phyloP scores from a whole-genome alignment of 768 basidiomycete species.

The Obba rivulosa region DNA sequence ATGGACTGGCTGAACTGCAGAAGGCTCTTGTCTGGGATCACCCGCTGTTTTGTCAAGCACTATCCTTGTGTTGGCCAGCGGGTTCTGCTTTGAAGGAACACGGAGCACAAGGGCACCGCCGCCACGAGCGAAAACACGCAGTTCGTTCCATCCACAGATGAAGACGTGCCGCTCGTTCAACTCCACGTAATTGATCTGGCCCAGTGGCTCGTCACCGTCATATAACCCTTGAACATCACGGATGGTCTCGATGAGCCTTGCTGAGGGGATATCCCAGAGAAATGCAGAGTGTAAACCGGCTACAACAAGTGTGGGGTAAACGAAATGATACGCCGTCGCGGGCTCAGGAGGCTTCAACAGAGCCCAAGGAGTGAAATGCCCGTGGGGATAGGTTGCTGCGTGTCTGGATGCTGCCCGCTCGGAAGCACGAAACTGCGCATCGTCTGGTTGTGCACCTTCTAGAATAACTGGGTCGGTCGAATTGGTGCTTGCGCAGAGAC shows the following conservation, averaged over 20 bases:
- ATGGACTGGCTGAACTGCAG: too few species aligned
- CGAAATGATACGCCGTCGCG: conserved; percentile 55
- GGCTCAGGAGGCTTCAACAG: conserved; percentile 42
- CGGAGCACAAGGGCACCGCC: conserved; percentile 41
- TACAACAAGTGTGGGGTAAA: conserved; percentile 60
- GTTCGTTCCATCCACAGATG: conserved; percentile 41
- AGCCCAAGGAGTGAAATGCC: conserved; percentile 61
- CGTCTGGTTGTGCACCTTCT: conserved; percentile 11
- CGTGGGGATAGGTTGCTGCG: conserved; percentile 23
- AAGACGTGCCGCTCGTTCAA: conserved; percentile 53
- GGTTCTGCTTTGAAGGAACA: conserved; percentile 7
- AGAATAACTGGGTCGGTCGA: conserved; percentile 1
- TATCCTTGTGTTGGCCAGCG: too few species aligned
- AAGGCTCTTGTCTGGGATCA: too few species aligned
- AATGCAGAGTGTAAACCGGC: conserved; percentile 41
- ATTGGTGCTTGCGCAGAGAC: conserved; percentile 30
- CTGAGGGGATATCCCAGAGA: conserved; percentile 58
- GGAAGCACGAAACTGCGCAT: conserved; percentile 23
- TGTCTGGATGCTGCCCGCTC: conserved; percentile 13
- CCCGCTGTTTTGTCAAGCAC: too few species aligned
- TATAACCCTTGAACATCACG: conserved; percentile 28
- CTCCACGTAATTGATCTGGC: conserved; percentile 59
- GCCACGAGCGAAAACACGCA: conserved; percentile 52
- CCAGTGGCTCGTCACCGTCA: conserved; percentile 19
- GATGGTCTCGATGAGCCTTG: conserved; percentile 43